Evolutionary conservation across 139 green algal genomes (phyloP).

Genomic region (Micractinium conductrix): DNA sequence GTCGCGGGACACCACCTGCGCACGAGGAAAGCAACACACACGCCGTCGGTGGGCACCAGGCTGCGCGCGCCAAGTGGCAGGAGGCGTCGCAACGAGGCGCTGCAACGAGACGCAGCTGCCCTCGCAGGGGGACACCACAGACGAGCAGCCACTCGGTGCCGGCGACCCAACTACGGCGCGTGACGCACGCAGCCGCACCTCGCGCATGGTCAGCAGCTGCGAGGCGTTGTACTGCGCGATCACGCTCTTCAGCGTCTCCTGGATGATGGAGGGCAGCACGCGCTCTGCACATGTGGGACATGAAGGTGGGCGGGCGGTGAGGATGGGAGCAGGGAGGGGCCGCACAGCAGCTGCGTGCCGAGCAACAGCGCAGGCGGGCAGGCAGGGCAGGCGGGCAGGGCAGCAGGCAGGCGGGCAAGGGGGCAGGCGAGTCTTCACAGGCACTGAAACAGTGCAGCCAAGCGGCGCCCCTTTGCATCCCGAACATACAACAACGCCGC

Average conservation of each 20-base stretch:
- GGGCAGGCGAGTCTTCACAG: too few relatives aligned
- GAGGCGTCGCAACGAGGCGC: too few relatives aligned
- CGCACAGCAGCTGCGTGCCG: too few relatives aligned
- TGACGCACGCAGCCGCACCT: constrained; percentile 60
- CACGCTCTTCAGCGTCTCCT: constrained; percentile 76
- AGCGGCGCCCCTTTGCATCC: too few relatives aligned
- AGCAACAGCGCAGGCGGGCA: neutral
- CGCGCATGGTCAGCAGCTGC: constrained; percentile 97
- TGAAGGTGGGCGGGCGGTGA: neutral
- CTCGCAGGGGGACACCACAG: too few relatives aligned
- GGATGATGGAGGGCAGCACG: constrained; percentile 98
- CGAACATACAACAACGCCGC: too few relatives aligned
- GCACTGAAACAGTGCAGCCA: too few relatives aligned
- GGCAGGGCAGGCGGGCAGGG: neutral
- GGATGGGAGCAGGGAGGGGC: too few relatives aligned
- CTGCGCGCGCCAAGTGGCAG: too few relatives aligned
- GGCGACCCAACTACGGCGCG: neutral
- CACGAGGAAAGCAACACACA: neutral
- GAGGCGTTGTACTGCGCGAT: constrained; percentile 98
- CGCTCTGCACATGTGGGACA: constrained; percentile 93
- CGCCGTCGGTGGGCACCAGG: too few relatives aligned
- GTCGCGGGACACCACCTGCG: constrained; percentile 85
- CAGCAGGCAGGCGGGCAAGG: neutral
- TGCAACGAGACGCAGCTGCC: too few relatives aligned
- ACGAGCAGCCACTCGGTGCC: too few relatives aligned